Conservation (phyloP, 2,329 filamentous ascomycete genomes). For the Hypoxylon rubiginosum region DNA sequence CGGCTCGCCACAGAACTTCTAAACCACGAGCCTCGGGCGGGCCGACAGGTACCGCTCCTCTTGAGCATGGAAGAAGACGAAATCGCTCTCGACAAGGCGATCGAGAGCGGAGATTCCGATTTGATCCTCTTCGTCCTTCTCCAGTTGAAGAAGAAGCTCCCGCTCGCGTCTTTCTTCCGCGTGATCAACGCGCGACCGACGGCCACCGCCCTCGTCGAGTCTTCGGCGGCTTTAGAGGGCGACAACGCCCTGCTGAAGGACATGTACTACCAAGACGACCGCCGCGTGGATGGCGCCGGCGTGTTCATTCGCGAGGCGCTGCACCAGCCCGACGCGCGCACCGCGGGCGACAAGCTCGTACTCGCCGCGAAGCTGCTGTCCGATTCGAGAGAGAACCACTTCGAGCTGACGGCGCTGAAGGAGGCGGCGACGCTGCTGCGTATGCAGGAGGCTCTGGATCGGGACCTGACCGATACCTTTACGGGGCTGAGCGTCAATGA, state of each 20-base stretch:
- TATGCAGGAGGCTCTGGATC: slow-evolving; percentile 89
- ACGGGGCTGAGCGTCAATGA: slow-evolving; percentile 89
- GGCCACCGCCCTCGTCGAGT: slow-evolving; percentile 90
- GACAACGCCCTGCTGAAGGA: slow-evolving; percentile 92
- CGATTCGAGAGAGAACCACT: slow-evolving; percentile 83
- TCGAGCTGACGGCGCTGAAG: slow-evolving; percentile 81
- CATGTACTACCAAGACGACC: slow-evolving; percentile 96
- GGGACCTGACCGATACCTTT: slow-evolving; percentile 82
- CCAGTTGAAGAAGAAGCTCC: slow-evolving; percentile 89
- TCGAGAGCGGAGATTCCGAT: slow-evolving; percentile 95
- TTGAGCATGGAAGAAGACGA: slow-evolving; percentile 97
- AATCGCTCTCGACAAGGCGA: slow-evolving; percentile 94
- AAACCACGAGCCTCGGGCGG: slow-evolving; percentile 93
- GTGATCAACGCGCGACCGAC: slow-evolving; percentile 87
- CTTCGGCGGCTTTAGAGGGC: slow-evolving; percentile 75
- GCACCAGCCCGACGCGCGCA: slow-evolving; percentile 75
- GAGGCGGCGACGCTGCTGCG: slow-evolving; percentile 84
- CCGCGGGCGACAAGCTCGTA: slow-evolving; percentile 87
- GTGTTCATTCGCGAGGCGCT: slow-evolving; percentile 90
- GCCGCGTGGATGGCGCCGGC: slow-evolving; percentile 87
- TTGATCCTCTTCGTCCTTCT: slow-evolving; percentile 90
- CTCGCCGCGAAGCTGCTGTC: slow-evolving; percentile 84
- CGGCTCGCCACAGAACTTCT: slow-evolving; percentile 91
- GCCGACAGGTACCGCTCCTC: slow-evolving; percentile 94
- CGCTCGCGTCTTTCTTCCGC: slow-evolving; percentile 91